Conservation (phyloP, 2,329 filamentous ascomycete genomes). For the Ophiostoma quercus region DNA sequence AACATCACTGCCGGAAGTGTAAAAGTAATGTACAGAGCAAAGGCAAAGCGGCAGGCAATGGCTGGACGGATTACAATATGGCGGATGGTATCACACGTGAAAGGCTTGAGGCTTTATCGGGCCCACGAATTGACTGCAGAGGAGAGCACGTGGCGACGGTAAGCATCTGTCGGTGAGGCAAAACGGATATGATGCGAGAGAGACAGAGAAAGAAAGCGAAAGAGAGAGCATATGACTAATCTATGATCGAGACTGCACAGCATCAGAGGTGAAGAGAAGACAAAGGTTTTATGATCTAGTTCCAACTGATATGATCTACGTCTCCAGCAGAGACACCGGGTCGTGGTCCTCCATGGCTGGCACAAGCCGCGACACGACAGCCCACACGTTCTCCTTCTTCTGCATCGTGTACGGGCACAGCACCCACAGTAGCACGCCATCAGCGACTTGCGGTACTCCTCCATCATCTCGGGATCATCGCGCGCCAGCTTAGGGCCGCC, state of each 20-base stretch:
- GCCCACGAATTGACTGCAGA: background rate
- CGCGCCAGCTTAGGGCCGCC: background rate
- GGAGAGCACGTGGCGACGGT: background rate
- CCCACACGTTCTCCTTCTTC: conserved; percentile 33
- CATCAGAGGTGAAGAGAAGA: too few species aligned
- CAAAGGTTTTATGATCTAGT: too few species aligned
- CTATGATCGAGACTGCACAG: too few species aligned
- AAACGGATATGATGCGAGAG: background rate
- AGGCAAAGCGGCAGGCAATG: background rate
- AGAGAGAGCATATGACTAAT: background rate
- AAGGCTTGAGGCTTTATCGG: background rate
- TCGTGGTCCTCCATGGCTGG: conserved; percentile 36
- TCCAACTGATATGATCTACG: too few species aligned
- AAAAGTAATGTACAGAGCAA: background rate
- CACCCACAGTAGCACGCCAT: conserved; percentile 35
- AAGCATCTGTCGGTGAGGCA: background rate
- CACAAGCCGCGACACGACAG: conserved; percentile 34
- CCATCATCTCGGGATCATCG: conserved; percentile 20
- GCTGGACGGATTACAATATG: background rate
- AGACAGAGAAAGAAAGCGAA: background rate
- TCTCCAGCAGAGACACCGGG: background rate
- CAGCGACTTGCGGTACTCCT: conserved; percentile 35
- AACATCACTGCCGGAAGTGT: background rate
- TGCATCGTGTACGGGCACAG: conserved; percentile 37
- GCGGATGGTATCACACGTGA: background rate